These are phyloP conservation scores for Sedum album DNA, from an alignment of 164 flowering plant species.

Conservation along the genomic window DNA sequence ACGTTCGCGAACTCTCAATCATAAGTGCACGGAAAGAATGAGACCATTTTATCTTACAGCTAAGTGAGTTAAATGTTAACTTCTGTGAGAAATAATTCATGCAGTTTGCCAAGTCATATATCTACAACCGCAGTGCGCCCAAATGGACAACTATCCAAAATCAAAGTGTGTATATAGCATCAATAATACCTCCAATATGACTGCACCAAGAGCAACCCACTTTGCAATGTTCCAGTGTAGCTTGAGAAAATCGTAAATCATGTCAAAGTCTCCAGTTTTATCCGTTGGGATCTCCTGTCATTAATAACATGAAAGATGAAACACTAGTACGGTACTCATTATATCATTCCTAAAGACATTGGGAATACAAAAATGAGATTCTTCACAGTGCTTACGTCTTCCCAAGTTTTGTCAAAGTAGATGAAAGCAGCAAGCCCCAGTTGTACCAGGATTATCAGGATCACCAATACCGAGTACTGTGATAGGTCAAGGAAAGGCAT, in stretches of 20 bases:
- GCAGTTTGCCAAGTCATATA: neutral
- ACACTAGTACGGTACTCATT: conserved; percentile 9
- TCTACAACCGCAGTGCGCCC: neutral
- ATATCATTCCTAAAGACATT: neutral
- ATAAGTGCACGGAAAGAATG: neutral
- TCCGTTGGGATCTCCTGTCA: conserved; percentile 77
- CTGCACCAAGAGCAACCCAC: conserved; percentile 90
- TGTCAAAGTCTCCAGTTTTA: conserved; percentile 73
- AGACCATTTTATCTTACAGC: too few relatives aligned
- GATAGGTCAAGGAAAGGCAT: conserved; percentile 45
- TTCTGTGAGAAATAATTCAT: neutral
- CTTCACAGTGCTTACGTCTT: conserved; percentile 40
- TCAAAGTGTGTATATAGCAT: neutral
- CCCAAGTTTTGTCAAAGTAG: conserved; percentile 86
- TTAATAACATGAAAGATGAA: neutral
- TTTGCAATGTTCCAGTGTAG: conserved; percentile 68
- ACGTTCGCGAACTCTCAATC: neutral
- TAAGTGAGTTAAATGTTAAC: too few relatives aligned
- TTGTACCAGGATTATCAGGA: conserved; percentile 72
- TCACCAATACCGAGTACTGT: conserved; percentile 63
- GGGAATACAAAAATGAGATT: conserved; percentile 6
- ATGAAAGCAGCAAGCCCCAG: conserved; percentile 85
- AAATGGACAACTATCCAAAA: neutral
- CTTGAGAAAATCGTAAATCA: conserved; percentile 63
- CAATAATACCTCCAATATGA: conserved; percentile 61